These are phyloP conservation scores for Trichothecium sympodiale DNA, from an alignment of 2,329 filamentous ascomycete genomes.

Conservation along the genomic window DNA sequence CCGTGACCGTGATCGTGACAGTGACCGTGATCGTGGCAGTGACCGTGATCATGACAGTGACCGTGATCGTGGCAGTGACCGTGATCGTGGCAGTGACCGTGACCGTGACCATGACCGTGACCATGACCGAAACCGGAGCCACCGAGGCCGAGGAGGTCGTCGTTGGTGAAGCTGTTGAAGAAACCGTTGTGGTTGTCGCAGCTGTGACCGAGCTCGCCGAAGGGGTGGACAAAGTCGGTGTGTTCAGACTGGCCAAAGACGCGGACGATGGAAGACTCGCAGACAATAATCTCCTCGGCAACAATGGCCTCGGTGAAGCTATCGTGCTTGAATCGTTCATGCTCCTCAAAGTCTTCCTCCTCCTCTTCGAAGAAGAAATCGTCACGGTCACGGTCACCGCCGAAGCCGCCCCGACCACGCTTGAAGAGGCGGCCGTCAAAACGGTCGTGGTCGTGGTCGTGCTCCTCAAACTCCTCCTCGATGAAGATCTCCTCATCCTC, in stretches of 20 bases:
- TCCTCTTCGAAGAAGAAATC: too few species aligned
- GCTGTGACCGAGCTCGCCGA: conserved; percentile 4
- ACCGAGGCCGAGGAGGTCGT: conserved; percentile 6
- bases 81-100: too few species aligned
- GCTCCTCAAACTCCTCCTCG: too few species aligned
- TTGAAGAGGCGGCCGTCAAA: neutral
- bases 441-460: neutral
- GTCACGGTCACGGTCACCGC: neutral
- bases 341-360: too few species aligned
- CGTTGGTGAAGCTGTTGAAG: conserved; percentile 6
- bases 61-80: too few species aligned
- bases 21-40: too few species aligned
- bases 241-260: conserved; percentile 5
- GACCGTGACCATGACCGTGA: too few species aligned
- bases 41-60: too few species aligned
- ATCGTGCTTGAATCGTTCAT: too few species aligned
- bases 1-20: too few species aligned
- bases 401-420: neutral
- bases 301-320: neutral
- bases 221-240: conserved; percentile 1
- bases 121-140: too few species aligned
- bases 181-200: conserved; percentile 4
- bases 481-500: too few species aligned
- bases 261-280: neutral
- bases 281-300: neutral